Conservation (phyloP, 1,139 yeast species). For the Meyerozyma smithsonii region DNA sequence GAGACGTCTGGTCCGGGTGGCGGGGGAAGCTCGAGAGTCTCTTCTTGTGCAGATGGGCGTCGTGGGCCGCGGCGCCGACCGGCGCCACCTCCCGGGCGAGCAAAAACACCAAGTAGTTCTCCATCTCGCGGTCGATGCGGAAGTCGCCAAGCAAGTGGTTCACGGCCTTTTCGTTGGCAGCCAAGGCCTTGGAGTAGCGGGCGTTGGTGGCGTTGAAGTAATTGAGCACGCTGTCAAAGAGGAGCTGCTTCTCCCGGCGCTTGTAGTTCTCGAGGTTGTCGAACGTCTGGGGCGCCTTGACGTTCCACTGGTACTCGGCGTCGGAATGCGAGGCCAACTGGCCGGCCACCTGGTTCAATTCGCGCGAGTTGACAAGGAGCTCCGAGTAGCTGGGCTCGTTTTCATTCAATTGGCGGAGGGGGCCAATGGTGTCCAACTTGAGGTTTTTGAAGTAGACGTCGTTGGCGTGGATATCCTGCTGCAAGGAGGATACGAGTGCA, state of each 20-base stretch:
- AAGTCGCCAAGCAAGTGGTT: constrained; percentile 53
- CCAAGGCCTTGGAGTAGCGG: constrained; percentile 39
- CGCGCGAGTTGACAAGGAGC: constrained; percentile 37
- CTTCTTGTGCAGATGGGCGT: constrained; percentile 4
- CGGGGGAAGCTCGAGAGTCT: constrained; percentile 5
- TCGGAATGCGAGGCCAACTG: constrained; percentile 13
- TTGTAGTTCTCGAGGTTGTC: constrained; percentile 77
- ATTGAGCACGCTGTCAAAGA: constrained; percentile 65
- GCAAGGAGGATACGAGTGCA: constrained; percentile 47
- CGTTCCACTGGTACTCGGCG: constrained; percentile 56
- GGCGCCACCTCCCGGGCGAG: constrained; percentile 23
- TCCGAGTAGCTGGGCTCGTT: constrained; percentile 49
- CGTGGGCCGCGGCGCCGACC: constrained; percentile 4
- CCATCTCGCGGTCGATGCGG: constrained; percentile 37
- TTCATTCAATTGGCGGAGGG: constrained; percentile 47
- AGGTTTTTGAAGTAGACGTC: constrained; percentile 48
- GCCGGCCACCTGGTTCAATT: constrained; percentile 32
- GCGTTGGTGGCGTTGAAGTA: constrained; percentile 62
- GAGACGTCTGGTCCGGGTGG: constrained; percentile 5
- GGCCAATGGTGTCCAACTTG: constrained; percentile 53
- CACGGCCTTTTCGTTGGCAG: constrained; percentile 60
- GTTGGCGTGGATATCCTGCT: constrained; percentile 49
- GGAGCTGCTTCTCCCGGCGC: constrained; percentile 55
- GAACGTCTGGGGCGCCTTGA: constrained; percentile 73
- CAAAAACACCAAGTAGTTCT: constrained; percentile 31